Base-by-base conservation (phyloP, 768 basidiomycete species). In the Termitomyces bulborhizus region DNA sequence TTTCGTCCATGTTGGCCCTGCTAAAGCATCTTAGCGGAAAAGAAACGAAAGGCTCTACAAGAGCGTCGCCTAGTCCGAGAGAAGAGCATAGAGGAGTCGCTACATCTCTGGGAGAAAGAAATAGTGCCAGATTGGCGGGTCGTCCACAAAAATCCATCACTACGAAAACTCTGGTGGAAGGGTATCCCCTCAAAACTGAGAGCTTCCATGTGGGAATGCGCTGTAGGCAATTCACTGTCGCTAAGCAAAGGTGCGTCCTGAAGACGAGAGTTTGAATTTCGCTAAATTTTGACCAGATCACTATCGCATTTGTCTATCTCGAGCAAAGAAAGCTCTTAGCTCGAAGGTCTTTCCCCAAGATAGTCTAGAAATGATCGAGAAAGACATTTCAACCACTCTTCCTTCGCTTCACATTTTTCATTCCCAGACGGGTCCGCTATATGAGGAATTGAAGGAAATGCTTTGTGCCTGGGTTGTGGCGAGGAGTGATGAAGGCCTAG, bases 401-500 rank as follows among this genome's bases (percentile, higher is more conserved):
- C 90, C 91, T 3, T 73, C 82, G 0, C 70, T 94, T 13, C 90
- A 90, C 65, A 82, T 96, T 32, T 96, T 96, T 64, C 80, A 84
- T 59, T 82, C 78, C 4, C 79, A 85, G 54, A 82, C 73, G 2
- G 93, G 93, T 0, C 91, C 93, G 5, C 71, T 96, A 63, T 86
- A 93, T 65, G 72, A 79, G 39, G 93, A 96, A 57, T 71, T 95
- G 50, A 86, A 86, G 62, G 89, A 94, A 54, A 79, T 96, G 75
- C 70, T 95, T 4, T 85, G 82, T 62, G 93, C 93, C 3, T 94
- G 91, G 90, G 84, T 93, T 2, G 89, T 94, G 37, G 79, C 90
- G 36, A 81, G 92, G 50, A 87, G 84, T 46, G 90, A 93, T 55
- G 88, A 90, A 68, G 88, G 87, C 8, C 73, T 93, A 41, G 83